Base-by-base conservation (phyloP, 176 grass and related monocot genomes). In the Thalia dealbata region DNA sequence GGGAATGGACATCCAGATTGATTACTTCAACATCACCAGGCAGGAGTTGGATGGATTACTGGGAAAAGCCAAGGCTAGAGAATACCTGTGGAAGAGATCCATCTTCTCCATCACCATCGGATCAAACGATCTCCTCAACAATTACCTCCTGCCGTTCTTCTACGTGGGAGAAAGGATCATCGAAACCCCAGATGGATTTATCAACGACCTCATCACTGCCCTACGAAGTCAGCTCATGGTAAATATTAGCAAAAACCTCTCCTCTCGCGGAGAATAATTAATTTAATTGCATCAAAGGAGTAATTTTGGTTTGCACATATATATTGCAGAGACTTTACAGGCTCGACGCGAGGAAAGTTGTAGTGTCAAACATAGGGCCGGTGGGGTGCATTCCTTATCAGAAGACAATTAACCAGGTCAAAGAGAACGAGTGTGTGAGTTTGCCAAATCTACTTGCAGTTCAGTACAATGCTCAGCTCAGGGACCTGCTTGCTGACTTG, bases 351-450 rank as follows among this genome's bases (percentile, higher is more conserved):
- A 59, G 87, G n/a, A 99, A 99, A 77, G 86, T 99, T 75, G 87
- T 99, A 51, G 74, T 99, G 62, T 78, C 81, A 7, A 99, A 99
- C 71, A 90, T 99, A 3, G 95, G 95, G 0, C 95, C 95, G 9
- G 67, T 99, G 15, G 95, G 95, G 0, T 99, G 95, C 90, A 99
- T 99, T 76, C 95, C 95, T 18, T 99, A 99, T 75, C 90, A 99
- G 82, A 91, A 91, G 82, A 88, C 95, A 10, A 76, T 99, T 21
- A 99, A 99, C 65, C 46, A 73, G 3, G 74, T 93, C 0, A 72
- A 52, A 2, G 78, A 82, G 60, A 35, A 63, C 55, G 81, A 99
- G 81, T 99, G 95, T 66, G 95, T 90, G 2, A 83, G 81, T 74
- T 83, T 99, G 61, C 95, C 95, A 6, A 99, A 93, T 72, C 85